These are phyloP conservation scores for Tardiomyces depauwii DNA, from an alignment of 1,139 yeast genomes.

Conservation along the genomic window DNA sequence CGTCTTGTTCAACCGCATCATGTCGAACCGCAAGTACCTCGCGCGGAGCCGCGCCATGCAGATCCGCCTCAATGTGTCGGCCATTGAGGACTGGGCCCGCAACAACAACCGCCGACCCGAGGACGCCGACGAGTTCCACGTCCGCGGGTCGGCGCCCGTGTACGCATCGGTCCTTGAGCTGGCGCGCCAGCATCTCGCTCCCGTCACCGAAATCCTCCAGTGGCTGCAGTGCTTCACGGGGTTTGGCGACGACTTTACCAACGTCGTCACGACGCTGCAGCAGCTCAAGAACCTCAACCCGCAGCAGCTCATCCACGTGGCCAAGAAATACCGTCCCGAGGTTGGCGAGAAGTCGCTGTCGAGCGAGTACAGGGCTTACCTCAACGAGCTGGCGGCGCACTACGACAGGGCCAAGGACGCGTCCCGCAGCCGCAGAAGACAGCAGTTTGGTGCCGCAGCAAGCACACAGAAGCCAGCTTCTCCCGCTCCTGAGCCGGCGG, in stretches of 20 bases:
- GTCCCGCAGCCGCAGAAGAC: constrained; percentile 3
- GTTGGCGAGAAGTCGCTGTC: constrained; percentile 49
- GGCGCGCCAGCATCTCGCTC: constrained; percentile 56
- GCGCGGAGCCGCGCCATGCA: constrained; percentile 84
- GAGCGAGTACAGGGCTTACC: constrained; percentile 26
- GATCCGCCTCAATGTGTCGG: constrained; percentile 72
- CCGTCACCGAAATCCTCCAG: constrained; percentile 71
- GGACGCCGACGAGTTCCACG: constrained; percentile 24
- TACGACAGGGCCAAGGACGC: constrained; percentile 13
- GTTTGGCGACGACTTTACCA: constrained; percentile 44
- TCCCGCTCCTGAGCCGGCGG: neutral
- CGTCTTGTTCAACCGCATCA: constrained; percentile 59
- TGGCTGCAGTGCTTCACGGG: constrained; percentile 83
- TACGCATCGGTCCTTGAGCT: constrained; percentile 32
- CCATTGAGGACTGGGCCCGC: constrained; percentile 88
- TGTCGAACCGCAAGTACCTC: constrained; percentile 54
- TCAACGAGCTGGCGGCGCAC: constrained; percentile 22
- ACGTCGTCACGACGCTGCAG: constrained; percentile 40
- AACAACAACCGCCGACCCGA: constrained; percentile 55
- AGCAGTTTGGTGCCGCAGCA: neutral
- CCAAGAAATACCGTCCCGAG: constrained; percentile 75
- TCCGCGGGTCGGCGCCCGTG: constrained; percentile 15
- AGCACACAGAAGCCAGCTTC: neutral
- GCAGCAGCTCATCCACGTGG: constrained; percentile 55
- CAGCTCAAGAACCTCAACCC: constrained; percentile 46